These are phyloP conservation scores for Gracilaria vermiculophylla DNA, from an alignment of 23 red algal genomes.

Conservation along the genomic window DNA sequence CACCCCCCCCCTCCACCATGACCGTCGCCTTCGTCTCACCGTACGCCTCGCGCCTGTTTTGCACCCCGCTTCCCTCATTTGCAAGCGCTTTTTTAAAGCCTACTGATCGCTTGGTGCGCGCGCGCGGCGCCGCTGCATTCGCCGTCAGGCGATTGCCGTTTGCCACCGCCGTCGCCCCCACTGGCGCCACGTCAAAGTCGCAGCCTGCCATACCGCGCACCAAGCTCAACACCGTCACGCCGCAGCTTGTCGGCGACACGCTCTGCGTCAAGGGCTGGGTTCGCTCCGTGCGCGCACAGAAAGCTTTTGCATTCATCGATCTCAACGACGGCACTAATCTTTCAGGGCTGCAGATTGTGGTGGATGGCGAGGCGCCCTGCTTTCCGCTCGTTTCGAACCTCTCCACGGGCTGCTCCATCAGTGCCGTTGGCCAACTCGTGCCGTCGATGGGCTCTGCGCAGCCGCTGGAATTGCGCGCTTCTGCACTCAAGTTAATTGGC, in stretches of 20 bases:
- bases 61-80: slow-evolving; percentile 4
- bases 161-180: neutral
- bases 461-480: slow-evolving; percentile 74
- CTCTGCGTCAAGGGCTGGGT: slow-evolving; percentile 96
- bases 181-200: neutral
- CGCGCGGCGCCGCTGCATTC: neutral
- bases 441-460: slow-evolving; percentile 76
- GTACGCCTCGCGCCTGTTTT: neutral
- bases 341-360: slow-evolving; percentile 87
- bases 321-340: slow-evolving; percentile 95
- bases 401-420: slow-evolving; percentile 87
- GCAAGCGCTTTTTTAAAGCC: neutral
- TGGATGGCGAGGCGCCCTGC: slow-evolving; percentile 53
- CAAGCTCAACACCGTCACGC: neutral
- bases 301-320: slow-evolving; percentile 92
- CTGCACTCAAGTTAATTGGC: slow-evolving; percentile 63
- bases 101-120: neutral
- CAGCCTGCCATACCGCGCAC: neutral
- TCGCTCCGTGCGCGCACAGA: slow-evolving; percentile 92
- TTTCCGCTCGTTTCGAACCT: slow-evolving; percentile 57
- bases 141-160: neutral
- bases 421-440: slow-evolving; percentile 79
- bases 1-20: neutral
- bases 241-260: slow-evolving; percentile 26
- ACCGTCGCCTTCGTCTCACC: neutral